Conservation (phyloP, 768 basidiomycete genomes). For the Suillus decipiens region DNA sequence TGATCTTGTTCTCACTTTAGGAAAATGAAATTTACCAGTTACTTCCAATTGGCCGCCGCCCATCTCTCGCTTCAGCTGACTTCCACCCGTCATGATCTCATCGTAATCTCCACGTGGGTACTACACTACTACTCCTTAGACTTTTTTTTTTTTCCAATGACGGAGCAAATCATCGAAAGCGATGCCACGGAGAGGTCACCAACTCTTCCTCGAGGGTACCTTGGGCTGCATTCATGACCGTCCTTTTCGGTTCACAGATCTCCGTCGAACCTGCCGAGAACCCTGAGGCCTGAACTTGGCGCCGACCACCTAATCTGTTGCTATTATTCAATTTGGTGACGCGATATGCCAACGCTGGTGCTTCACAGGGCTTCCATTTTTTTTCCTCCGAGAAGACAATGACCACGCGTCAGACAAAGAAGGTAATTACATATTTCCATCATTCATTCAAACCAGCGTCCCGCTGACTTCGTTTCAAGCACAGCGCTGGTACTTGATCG, state of each 20-base stretch:
- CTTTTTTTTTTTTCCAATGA: not conserved
- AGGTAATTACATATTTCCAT: constrained; percentile 15
- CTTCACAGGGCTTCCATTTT: constrained; percentile 29
- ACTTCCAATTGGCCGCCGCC: constrained; percentile 5
- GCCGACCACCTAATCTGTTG: constrained; percentile 20
- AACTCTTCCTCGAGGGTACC: too few species aligned
- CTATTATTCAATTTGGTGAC: constrained; percentile 27
- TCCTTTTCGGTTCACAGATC: constrained; percentile 13
- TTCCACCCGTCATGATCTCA: constrained; percentile 6
- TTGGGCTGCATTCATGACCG: not conserved
- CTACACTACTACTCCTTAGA: constrained; percentile 1
- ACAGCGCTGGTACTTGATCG: constrained; percentile 23
- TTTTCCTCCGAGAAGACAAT: constrained; percentile 26
- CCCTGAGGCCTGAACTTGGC: constrained; percentile 14
- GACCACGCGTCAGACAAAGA: constrained; percentile 13
- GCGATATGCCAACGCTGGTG: constrained; percentile 7
- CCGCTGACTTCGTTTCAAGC: constrained; percentile 24
- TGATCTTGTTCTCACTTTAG: constrained; percentile 2
- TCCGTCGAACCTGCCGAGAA: constrained; percentile 18
- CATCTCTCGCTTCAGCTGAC: constrained; percentile 5
- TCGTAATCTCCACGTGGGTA: constrained; percentile 4
- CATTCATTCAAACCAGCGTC: constrained; percentile 2
- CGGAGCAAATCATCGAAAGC: not conserved
- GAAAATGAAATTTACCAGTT: constrained; percentile 6
- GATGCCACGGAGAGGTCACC: not conserved